Base-by-base conservation (phyloP, 352 stramenopile genomes). In the Phytophthora citrophthora region DNA sequence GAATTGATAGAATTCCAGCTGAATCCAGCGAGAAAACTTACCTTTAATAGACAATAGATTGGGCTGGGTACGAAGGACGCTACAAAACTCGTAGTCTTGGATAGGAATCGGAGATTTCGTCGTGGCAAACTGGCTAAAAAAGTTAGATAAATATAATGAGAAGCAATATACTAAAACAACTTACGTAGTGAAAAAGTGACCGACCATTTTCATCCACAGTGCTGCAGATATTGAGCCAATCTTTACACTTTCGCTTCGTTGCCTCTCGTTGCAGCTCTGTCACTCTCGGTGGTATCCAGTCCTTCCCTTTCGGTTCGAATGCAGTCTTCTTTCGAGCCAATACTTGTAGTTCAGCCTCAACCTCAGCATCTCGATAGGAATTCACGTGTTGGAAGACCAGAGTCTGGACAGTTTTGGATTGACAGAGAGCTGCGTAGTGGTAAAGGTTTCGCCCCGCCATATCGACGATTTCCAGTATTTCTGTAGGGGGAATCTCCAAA, bases 151-250 rank as follows among this genome's bases (percentile, higher is more conserved):
- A 34, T 13, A 10, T 0, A 34, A 12, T 5, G 9, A 34, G 15
- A 18, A 39, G 4, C 10, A 20, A 24, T 9, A 27, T 7, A 4
- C 29, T 12, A 34, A 34, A 34, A 34, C 29, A 34, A 34, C 29
- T 26, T 38, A 88, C 83, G 52, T 92, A 92, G 36, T 90, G 81
- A 26, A 90, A 68, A 12, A 88, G 41, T 2, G 81, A 77, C n/a
- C 83, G 68, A 0, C 54, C 57, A 43, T 84, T 61, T 3, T 58
- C 41, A 31, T 92, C 83, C 5, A 72, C 26, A 16, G 39, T 62
- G 4, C 56, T 45, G 38, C 76, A 79, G 15, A 81, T 77, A 1
- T 13, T 34, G n/a, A 63, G 27, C 48, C 83, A 77, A 13, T 80
- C 68, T 1, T 48, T n/a, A 18, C 70, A 70, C 26, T 76, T 74